Base-by-base conservation (phyloP, 805 yeast genomes). In the Komagataella populi region DNA sequence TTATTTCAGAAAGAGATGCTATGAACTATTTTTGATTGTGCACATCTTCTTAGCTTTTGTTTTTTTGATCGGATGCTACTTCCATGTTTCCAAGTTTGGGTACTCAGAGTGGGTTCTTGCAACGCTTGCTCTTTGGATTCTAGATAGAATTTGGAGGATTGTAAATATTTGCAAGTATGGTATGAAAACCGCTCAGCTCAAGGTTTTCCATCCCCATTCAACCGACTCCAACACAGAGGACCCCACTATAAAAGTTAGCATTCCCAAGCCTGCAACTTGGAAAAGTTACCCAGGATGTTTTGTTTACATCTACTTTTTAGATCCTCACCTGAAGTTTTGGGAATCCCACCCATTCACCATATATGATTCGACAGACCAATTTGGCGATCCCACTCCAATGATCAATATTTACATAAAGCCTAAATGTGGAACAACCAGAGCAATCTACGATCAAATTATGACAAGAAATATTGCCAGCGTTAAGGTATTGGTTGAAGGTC, bases 291-390 rank as follows among this genome's bases (percentile, higher is more conserved):
- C 84, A 0, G 86, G 86, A 2, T 81, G 81, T 39, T 81, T 76
- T 61, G 76, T 76, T 6, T 81, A 74, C 55, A 60, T 81, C 22
- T 78, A 79, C 57, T 66, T 76, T 52, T 57, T 77, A 6, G 63
- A 60, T 44, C 53, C 57, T 20, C 69, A 71, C 45, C 56, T 65
- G 52, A 65, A 73, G 50, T 68, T 79, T 54, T 77, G 83, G 78
- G 84, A 81, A 55, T 78, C 83, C 1, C 86, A 81, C 59, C 87
- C 87, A 1, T 81, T 81, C 59, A 78, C 84, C 62, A 53, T 64
- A 61, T 43, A 70, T 46, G 55, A 60, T 12, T 53, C 48, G 6
- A 46, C 46, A 6, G 20, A 23, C 23, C 18, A 23, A 2, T 44
- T 18, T 14, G 17, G 23, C n/a, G 18, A 52, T 2, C 60, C 39